phyloP scores from a whole-genome alignment of 768 basidiomycete species.

The Podaxis sp. region DNA sequence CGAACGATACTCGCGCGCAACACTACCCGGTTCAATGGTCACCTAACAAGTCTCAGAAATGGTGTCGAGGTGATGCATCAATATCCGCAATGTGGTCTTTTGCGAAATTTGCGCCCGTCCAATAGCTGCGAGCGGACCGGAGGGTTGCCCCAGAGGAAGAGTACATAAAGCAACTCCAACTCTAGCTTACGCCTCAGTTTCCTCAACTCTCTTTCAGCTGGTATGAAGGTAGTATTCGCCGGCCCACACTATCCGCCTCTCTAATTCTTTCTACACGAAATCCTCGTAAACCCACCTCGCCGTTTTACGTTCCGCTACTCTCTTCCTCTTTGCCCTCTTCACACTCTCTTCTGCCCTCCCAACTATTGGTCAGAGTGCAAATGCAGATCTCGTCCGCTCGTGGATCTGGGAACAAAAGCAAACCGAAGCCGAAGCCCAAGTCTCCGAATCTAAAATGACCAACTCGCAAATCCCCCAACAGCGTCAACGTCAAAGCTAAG shows the following conservation, averaged over 20 bases:
- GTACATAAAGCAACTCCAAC: too few relatives aligned
- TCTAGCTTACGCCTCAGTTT: neutral
- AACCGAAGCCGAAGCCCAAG: neutral
- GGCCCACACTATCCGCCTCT: neutral
- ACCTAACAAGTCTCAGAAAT: too few relatives aligned
- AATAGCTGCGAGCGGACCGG: neutral
- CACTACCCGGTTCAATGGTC: too few relatives aligned
- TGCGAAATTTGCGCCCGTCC: too few relatives aligned
- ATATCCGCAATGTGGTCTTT: too few relatives aligned
- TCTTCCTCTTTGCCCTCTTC: neutral
- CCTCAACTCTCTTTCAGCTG: neutral
- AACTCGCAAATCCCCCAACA: neutral
- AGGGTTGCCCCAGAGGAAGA: neutral
- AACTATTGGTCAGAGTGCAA: neutral
- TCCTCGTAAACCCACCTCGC: neutral
- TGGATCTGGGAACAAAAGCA: neutral
- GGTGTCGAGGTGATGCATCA: too few relatives aligned
- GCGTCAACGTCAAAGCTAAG: neutral
- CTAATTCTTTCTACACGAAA: neutral
- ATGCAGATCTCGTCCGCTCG: neutral
- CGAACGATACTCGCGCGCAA: too few relatives aligned
- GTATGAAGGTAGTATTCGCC: neutral
- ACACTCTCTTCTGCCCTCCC: neutral
- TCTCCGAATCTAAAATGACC: neutral
- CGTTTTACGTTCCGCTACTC: neutral